Evolutionary conservation across 2,329 filamentous ascomycete species (phyloP).

Genomic region (Aspergillus ustus): DNA sequence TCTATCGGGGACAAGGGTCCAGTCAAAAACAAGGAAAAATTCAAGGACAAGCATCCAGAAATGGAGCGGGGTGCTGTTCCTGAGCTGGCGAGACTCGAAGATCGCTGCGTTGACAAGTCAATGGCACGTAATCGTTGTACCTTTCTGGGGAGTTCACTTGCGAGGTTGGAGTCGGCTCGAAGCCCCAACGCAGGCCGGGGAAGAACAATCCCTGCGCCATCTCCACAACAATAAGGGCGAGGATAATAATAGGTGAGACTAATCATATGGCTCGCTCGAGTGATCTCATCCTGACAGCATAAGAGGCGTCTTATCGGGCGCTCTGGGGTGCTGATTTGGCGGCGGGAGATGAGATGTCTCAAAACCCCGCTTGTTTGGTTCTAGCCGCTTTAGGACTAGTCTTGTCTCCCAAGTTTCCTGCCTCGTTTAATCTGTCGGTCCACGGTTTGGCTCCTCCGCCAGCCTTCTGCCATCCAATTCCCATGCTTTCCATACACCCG

Average conservation of each 20-base stretch:
- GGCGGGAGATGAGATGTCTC: slow-evolving; percentile 2
- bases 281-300: slow-evolving; percentile 11
- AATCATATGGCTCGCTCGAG: background rate
- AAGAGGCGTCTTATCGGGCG: slow-evolving; percentile 5
- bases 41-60: background rate
- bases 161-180: background rate
- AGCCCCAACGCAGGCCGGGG: slow-evolving; percentile 6
- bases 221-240: background rate
- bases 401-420: background rate
- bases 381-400: background rate
- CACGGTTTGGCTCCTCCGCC: background rate
- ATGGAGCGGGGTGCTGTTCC: background rate
- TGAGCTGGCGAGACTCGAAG: background rate
- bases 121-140: background rate
- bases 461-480: background rate
- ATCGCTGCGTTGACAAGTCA: slow-evolving; percentile 3
- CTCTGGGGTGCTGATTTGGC: slow-evolving; percentile 1
- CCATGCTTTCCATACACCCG: background rate
- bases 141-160: background rate
- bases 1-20: background rate
- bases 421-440: background rate
- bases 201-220: background rate
- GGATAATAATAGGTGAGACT: slow-evolving; percentile 14
- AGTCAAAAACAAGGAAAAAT: background rate
- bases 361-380: background rate